A percentile compares a stretch with the other conserved stretches of the same genome.
Conservation (phyloP, 148 eudicot species). For the Polygonum maritimum region DNA sequence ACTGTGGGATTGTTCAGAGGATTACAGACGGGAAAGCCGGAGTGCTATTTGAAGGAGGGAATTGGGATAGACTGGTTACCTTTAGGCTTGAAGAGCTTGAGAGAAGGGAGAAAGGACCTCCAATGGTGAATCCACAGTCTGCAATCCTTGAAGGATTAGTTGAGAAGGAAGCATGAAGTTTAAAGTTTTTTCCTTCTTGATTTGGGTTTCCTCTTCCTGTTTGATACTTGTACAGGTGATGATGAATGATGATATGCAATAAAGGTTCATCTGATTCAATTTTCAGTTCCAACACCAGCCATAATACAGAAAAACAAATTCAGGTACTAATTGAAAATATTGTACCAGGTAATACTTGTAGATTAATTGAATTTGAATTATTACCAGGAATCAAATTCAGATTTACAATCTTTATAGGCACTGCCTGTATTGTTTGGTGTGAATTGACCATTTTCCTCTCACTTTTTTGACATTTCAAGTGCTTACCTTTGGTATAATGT, state of each 20-base stretch:
- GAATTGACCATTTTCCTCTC: no score
- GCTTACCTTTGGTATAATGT: no score
- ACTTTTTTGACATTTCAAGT: no score
- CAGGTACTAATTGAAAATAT: no score
- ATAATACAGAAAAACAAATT: background rate
- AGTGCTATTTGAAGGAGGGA: conserved; percentile 89
- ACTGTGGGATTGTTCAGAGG: conserved; percentile 84
- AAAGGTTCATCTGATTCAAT: no score
- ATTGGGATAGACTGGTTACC: conserved; percentile 69
- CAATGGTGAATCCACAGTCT: conserved; percentile 61
- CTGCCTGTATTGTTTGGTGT: no score
- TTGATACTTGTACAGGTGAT: background rate
- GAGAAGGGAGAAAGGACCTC: conserved; percentile 73
- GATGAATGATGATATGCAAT: background rate
- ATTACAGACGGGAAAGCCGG: conserved; percentile 85
- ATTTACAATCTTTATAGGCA: no score
- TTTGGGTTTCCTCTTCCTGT: background rate
- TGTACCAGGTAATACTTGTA: no score
- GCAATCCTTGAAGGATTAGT: conserved; percentile 29
- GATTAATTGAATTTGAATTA: no score
- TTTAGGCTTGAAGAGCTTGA: conserved; percentile 86
- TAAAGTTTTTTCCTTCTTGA: background rate
- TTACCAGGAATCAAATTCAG: no score
- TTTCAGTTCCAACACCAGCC: background rate
- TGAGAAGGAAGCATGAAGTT: background rate